A percentile compares a stretch with the other conserved stretches of the same genome.
phyloP scores from a whole-genome alignment of 2,329 filamentous ascomycete species.

The Colletotrichum liaoningense region DNA sequence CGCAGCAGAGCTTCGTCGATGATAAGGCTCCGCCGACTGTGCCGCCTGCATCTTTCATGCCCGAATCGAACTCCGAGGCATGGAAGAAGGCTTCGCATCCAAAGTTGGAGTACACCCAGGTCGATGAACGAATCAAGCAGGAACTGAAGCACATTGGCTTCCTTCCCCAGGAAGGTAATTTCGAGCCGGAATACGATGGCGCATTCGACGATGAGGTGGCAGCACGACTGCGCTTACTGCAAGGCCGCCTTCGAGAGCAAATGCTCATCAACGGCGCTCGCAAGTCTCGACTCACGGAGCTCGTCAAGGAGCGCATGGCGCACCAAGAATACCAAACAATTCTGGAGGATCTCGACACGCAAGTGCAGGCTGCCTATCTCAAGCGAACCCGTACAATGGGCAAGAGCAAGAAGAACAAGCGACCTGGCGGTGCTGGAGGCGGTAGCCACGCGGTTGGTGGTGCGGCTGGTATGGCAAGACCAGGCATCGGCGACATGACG shows the following conservation, averaged over 20 bases:
- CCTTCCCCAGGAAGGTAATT: constrained; percentile 70
- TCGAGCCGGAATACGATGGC: constrained; percentile 82
- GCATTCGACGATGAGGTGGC: constrained; percentile 96
- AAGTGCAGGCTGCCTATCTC: constrained; percentile 94
- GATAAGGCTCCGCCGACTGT: constrained; percentile 51
- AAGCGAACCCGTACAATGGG: constrained; percentile 95
- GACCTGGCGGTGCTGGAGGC: constrained; percentile 79
- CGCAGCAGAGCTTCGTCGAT: constrained; percentile 44
- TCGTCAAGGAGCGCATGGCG: constrained; percentile 92
- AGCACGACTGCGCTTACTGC: constrained; percentile 86
- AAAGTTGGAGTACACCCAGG: constrained; percentile 84
- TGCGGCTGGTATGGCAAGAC: constrained; percentile 73
- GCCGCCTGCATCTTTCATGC: constrained; percentile 82
- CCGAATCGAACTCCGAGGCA: constrained; percentile 78
- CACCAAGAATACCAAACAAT: constrained; percentile 98
- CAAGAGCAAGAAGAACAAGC: constrained; percentile 92
- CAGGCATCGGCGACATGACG: constrained; percentile 90
- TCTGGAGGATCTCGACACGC: constrained; percentile 93
- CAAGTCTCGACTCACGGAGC: constrained; percentile 86
- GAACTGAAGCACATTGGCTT: constrained; percentile 94
- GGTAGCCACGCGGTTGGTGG: constrained; percentile 71
- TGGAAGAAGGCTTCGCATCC: constrained; percentile 83
- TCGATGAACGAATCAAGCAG: constrained; percentile 91
- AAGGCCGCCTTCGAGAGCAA: constrained; percentile 83
- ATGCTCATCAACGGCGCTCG: constrained; percentile 90